These are phyloP conservation scores for Podaxis sp. DNA, from an alignment of 768 basidiomycete species.

Conservation along the genomic window DNA sequence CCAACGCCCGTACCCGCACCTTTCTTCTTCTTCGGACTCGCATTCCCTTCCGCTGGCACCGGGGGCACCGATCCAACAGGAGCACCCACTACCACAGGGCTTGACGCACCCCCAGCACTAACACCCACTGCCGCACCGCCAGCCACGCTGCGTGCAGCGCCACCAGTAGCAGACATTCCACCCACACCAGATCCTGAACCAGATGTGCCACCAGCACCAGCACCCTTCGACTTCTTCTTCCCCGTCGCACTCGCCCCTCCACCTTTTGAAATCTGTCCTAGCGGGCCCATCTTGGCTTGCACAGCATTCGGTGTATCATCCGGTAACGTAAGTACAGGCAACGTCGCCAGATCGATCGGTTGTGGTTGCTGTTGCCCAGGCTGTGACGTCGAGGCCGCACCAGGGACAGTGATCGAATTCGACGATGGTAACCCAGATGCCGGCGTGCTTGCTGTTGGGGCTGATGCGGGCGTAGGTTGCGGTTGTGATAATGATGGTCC, in stretches of 20 bases:
- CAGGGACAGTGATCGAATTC: slow-evolving; percentile 13
- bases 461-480: slow-evolving; percentile 13
- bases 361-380: slow-evolving; percentile 17
- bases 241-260: slow-evolving; percentile 40
- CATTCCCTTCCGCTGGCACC: background rate
- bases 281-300: slow-evolving; percentile 75
- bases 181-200: slow-evolving; percentile 22
- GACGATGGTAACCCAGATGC: slow-evolving; percentile 6
- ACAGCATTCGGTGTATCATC: slow-evolving; percentile 62
- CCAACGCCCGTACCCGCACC: slow-evolving; percentile 36
- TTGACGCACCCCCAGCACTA: slow-evolving; percentile 20
- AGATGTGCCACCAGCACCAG: slow-evolving; percentile 21
- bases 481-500: slow-evolving; percentile 19
- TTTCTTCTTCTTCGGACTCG: slow-evolving; percentile 44
- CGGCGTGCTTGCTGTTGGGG: slow-evolving; percentile 4
- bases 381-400: slow-evolving; percentile 18
- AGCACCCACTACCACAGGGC: slow-evolving; percentile 8
- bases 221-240: slow-evolving; percentile 53
- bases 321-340: slow-evolving; percentile 41
- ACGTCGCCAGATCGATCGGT: slow-evolving; percentile 2
- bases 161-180: too few species aligned
- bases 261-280: slow-evolving; percentile 70
- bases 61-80: background rate
- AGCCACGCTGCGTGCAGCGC: too few species aligned
- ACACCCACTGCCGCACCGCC: slow-evolving; percentile 15